Evolutionary conservation across 2,329 filamentous ascomycete species (phyloP).

Genomic region (Juglanconis sp.): DNA sequence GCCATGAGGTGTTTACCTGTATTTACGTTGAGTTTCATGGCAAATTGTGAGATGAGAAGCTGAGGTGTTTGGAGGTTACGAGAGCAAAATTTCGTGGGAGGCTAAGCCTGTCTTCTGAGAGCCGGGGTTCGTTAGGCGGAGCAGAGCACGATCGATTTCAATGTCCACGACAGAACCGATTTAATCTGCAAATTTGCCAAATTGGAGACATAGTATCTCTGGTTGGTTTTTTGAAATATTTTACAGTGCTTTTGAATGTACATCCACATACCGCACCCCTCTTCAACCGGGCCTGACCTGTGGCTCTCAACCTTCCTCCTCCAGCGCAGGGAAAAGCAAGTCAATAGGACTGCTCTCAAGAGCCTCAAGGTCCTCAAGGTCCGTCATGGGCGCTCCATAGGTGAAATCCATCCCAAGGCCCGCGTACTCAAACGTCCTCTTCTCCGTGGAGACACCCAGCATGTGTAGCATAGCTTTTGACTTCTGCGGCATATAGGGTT

Average conservation of each 20-base stretch:
- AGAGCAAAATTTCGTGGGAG: background rate
- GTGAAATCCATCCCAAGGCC: slow-evolving; percentile 59
- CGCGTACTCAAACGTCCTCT: slow-evolving; percentile 63
- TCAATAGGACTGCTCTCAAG: slow-evolving; percentile 36
- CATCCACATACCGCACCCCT: background rate
- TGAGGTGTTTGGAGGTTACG: background rate
- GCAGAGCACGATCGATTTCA: background rate
- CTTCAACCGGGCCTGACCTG: background rate
- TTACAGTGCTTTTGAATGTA: background rate
- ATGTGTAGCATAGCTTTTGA: slow-evolving; percentile 69
- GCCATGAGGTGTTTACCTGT: slow-evolving; percentile 32
- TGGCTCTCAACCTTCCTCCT: slow-evolving; percentile 35
- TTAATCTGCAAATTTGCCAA: background rate
- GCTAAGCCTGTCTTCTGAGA: background rate
- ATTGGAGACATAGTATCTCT: background rate
- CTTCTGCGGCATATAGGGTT: slow-evolving; percentile 87
- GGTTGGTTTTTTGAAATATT: background rate
- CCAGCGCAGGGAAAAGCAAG: slow-evolving; percentile 51
- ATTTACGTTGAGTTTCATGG: slow-evolving; percentile 44
- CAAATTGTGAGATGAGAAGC: background rate
- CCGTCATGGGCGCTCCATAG: slow-evolving; percentile 58
- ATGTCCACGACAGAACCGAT: background rate
- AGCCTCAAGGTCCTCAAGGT: slow-evolving; percentile 24
- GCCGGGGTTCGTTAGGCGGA: background rate
- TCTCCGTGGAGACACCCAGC: slow-evolving; percentile 64